phyloP scores from a whole-genome alignment of 2,329 filamentous ascomycete genomes.

The Atkinsonella hypoxylon region DNA sequence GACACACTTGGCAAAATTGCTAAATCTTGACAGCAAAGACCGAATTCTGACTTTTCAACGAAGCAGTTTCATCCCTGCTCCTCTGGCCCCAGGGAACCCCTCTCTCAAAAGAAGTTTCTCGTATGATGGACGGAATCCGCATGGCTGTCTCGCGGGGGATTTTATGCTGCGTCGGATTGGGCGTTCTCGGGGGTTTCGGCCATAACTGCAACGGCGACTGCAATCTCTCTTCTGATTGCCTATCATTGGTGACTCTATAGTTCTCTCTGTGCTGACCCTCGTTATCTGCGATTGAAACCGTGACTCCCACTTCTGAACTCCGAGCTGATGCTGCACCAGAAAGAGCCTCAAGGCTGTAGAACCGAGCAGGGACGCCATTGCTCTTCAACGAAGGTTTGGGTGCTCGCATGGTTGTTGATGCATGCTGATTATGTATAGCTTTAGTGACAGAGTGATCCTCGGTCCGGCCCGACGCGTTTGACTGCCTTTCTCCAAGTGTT shows the following conservation, averaged over 20 bases:
- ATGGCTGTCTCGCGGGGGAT: constrained; percentile 2
- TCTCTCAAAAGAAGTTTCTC: constrained; percentile 4
- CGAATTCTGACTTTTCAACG: constrained; percentile 9
- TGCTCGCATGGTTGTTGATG: constrained; percentile 3
- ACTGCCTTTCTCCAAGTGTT: constrained; percentile 8
- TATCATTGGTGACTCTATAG: neutral
- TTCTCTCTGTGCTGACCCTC: neutral
- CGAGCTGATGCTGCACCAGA: constrained; percentile 6
- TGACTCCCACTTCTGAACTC: neutral
- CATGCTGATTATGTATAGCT: constrained; percentile 8
- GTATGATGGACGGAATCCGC: constrained; percentile 8
- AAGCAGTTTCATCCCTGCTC: constrained; percentile 7
- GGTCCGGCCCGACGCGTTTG: neutral
- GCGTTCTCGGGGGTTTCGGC: constrained; percentile 4
- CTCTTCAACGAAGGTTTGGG: neutral
- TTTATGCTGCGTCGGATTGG: neutral
- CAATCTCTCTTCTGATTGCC: neutral
- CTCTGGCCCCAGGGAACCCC: neutral
- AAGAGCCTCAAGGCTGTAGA: constrained; percentile 8
- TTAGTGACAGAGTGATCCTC: constrained; percentile 7
- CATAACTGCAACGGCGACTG: constrained; percentile 6
- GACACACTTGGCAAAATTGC: neutral
- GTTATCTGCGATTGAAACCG: neutral
- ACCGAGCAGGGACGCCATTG: constrained; percentile 5
- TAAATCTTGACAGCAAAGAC: constrained; percentile 10